Conservation (phyloP, 2,329 filamentous ascomycete genomes). For the Malbranchea cinnamomea region DNA sequence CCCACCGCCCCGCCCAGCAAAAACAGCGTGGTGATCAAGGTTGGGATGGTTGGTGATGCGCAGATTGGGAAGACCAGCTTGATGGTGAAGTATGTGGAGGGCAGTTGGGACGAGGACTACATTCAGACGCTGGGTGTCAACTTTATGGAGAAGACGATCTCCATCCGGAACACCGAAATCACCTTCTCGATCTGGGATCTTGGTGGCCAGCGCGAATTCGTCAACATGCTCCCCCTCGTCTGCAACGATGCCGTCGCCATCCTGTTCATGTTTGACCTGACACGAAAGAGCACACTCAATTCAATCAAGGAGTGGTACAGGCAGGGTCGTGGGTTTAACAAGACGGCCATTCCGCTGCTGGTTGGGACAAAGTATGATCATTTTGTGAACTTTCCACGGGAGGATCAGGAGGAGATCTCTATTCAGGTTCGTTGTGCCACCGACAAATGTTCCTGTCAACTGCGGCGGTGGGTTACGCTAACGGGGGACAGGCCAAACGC, state of each 20-base stretch:
- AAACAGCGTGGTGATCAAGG: constrained; percentile 85
- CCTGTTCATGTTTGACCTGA: constrained; percentile 98
- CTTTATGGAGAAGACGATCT: constrained; percentile 99
- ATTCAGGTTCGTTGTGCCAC: constrained; percentile 52
- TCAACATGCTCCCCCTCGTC: constrained; percentile 98
- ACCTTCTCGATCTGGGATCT: constrained; percentile 99
- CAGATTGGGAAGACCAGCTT: constrained; percentile 98
- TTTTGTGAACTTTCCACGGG: constrained; percentile 94
- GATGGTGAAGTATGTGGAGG: constrained; percentile 99
- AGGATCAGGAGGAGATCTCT: constrained; percentile 97
- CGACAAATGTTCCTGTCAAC: neutral
- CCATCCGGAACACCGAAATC: constrained; percentile 97
- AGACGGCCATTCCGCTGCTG: constrained; percentile 96
- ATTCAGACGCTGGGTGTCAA: constrained; percentile 97
- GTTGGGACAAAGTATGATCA: constrained; percentile 98
- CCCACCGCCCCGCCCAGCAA: constrained; percentile 25
- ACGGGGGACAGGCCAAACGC: constrained; percentile 55
- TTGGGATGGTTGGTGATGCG: constrained; percentile 97
- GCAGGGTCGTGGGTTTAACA: constrained; percentile 96
- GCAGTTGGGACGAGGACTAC: constrained; percentile 99
- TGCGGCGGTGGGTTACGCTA: constrained; percentile 8
- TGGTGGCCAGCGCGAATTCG: constrained; percentile 93
- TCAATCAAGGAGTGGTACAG: constrained; percentile 99
- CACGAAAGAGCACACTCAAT: constrained; percentile 93
- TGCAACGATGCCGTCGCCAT: constrained; percentile 98